phyloP scores from a whole-genome alignment of 345 rosid species.

The Hevea brasiliensis region DNA sequence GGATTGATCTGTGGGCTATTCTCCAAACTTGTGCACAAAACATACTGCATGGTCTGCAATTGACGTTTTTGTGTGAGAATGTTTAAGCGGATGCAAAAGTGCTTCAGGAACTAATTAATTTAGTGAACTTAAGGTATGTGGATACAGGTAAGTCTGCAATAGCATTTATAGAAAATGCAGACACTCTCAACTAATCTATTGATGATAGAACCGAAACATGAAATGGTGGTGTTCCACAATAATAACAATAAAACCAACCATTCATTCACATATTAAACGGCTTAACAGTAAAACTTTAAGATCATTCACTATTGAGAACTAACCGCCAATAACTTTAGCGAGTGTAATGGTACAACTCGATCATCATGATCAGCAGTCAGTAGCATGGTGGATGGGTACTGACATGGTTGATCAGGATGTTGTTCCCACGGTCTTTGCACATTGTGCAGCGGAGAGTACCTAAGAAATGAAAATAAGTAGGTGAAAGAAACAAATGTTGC shows the following conservation, averaged over 20 bases:
- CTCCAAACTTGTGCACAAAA: slow-evolving; percentile 63
- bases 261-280: too few species aligned
- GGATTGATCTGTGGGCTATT: slow-evolving; percentile 87
- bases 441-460: slow-evolving; percentile 95
- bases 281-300: background rate
- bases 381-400: slow-evolving; percentile 88
- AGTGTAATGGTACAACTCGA: slow-evolving; percentile 85
- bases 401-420: slow-evolving; percentile 37
- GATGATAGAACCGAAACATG: background rate
- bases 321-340: slow-evolving; percentile 83
- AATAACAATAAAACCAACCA: background rate
- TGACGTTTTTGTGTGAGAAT: background rate
- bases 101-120: background rate
- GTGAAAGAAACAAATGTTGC: too few species aligned
- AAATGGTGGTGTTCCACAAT: background rate
- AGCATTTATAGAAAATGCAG: too few species aligned
- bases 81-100: background rate
- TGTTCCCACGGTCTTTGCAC: slow-evolving; percentile 93
- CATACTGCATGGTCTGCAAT: slow-evolving; percentile 80
- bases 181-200: background rate
- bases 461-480: slow-evolving; percentile 19
- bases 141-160: background rate
- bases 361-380: slow-evolving; percentile 98
- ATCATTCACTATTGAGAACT: slow-evolving; percentile 22
- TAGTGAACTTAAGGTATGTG: too few species aligned